Conservation (phyloP, 2,329 filamentous ascomycete genomes). For the Leptosphaerulina australis region DNA sequence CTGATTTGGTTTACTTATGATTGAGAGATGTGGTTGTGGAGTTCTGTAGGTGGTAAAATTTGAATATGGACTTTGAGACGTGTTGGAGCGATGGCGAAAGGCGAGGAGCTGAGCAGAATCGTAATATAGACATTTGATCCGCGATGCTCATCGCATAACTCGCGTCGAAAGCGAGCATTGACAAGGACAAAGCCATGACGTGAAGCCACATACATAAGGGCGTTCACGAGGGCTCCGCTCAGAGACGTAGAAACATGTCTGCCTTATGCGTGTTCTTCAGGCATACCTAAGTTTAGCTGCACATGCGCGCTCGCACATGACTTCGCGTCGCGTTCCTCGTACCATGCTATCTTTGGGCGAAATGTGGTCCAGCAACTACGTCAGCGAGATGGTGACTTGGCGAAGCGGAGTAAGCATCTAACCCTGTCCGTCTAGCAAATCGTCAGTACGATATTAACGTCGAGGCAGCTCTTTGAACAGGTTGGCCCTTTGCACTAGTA, state of each 20-base stretch:
- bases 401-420: constrained; percentile 7
- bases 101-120: neutral
- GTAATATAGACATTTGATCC: neutral
- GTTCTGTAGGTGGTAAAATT: neutral
- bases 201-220: constrained; percentile 5
- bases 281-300: constrained; percentile 13
- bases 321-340: constrained; percentile 32
- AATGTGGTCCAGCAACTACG: constrained; percentile 10
- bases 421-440: constrained; percentile 6
- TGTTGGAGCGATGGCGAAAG: neutral
- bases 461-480: no score
- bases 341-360: constrained; percentile 12
- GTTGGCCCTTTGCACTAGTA: neutral
- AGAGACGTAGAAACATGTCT: constrained; percentile 19
- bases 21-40: neutral
- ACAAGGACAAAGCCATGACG: neutral
- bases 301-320: constrained; percentile 29
- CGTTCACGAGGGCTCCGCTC: constrained; percentile 3
- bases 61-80: neutral
- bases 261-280: constrained; percentile 21
- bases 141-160: neutral
- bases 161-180: neutral
- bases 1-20: neutral
- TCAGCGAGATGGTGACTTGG: constrained; percentile 7
- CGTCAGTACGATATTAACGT: neutral